phyloP scores from a whole-genome alignment of 805 yeast genomes.

The Osmozyma mogii region DNA sequence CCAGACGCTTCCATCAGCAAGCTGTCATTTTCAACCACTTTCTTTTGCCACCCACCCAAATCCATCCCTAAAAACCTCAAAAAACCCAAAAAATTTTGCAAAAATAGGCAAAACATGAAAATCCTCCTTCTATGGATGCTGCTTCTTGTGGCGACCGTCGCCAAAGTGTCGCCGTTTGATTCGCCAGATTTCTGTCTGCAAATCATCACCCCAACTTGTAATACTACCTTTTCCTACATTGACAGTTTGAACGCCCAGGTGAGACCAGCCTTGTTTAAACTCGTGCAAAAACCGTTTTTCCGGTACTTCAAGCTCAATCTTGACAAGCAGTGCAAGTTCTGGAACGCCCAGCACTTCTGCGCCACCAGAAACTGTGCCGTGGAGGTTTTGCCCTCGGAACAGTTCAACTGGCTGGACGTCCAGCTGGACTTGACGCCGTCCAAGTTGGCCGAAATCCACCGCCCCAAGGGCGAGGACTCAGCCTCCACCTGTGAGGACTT shows the following conservation, averaged over 20 bases:
- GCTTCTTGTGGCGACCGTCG: background rate
- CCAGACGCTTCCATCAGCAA: too few species aligned
- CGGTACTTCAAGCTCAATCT: slow-evolving; percentile 80
- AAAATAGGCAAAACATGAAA: too few species aligned
- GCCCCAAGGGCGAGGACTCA: slow-evolving; percentile 9
- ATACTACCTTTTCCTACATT: slow-evolving; percentile 37
- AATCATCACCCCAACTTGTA: slow-evolving; percentile 36
- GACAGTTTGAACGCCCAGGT: slow-evolving; percentile 28
- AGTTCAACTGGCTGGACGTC: slow-evolving; percentile 57
- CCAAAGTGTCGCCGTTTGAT: slow-evolving; percentile 29
- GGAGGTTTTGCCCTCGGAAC: slow-evolving; percentile 59
- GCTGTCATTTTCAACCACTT: too few species aligned
- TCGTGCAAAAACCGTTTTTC: slow-evolving; percentile 75
- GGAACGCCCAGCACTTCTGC: slow-evolving; percentile 77
- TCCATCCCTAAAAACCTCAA: too few species aligned
- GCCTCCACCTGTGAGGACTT: slow-evolving; percentile 34
- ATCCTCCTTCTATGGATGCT: background rate
- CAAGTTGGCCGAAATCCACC: slow-evolving; percentile 44
- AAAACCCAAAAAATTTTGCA: too few species aligned
- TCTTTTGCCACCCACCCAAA: too few species aligned
- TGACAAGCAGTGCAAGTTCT: slow-evolving; percentile 77
- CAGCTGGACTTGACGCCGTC: slow-evolving; percentile 61
- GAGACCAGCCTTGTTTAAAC: slow-evolving; percentile 42
- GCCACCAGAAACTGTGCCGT: slow-evolving; percentile 87
- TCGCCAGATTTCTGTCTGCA: slow-evolving; percentile 39